phyloP scores from a whole-genome alignment of 1,284 basidiomycete genomes.

The Puccinia polysora region DNA sequence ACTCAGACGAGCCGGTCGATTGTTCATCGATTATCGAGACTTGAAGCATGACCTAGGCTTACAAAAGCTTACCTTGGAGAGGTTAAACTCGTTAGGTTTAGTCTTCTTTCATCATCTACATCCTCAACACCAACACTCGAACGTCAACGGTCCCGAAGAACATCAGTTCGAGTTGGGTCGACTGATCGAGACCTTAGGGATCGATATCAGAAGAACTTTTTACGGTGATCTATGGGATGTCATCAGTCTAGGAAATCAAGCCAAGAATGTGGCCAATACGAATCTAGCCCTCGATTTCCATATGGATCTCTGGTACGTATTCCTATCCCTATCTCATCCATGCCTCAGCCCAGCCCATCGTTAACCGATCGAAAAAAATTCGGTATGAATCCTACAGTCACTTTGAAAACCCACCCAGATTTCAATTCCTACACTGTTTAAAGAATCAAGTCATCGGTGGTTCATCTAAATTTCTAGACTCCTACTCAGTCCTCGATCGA shows the following conservation, averaged over 20 bases:
- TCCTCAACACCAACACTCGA: conserved; percentile 53
- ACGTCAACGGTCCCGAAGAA: conserved; percentile 58
- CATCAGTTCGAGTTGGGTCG: conserved; percentile 63
- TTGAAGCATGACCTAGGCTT: neutral
- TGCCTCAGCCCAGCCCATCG: neutral
- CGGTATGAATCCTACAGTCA: conserved; percentile 53
- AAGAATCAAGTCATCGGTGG: conserved; percentile 75
- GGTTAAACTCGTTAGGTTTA: conserved; percentile 58
- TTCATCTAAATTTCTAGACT: conserved; percentile 81
- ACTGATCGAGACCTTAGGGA: conserved; percentile 66
- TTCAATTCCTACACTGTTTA: conserved; percentile 84
- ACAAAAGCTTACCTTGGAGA: conserved; percentile 50
- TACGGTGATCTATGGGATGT: conserved; percentile 90
- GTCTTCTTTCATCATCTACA: conserved; percentile 61
- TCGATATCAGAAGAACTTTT: conserved; percentile 74
- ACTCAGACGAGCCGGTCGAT: neutral
- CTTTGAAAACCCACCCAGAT: conserved; percentile 80
- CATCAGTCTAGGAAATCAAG: conserved; percentile 63
- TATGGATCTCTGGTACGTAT: conserved; percentile 78
- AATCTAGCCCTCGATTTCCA: conserved; percentile 82
- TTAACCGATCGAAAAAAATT: neutral
- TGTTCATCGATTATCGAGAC: conserved; percentile 11
- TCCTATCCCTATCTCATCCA: neutral
- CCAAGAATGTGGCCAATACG: conserved; percentile 91
- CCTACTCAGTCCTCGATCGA: conserved; percentile 63